phyloP scores from a whole-genome alignment of 352 stramenopile genomes.

The Aphanomyces invadans region DNA sequence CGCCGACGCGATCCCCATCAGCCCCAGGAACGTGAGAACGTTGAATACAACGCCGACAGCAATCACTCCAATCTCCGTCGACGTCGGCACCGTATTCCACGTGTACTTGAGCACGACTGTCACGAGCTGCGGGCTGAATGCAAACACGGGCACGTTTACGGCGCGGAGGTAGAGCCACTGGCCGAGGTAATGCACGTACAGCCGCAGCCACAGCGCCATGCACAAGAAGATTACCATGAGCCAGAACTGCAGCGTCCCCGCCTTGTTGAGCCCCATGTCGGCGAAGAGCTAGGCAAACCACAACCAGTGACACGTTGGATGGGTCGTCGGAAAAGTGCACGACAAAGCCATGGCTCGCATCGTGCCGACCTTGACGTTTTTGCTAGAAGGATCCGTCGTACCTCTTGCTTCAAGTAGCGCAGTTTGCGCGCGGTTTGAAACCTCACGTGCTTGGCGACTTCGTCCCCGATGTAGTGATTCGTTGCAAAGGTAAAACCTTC shows the following conservation, averaged over 20 bases:
- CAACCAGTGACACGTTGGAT: neutral
- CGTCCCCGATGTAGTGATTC: constrained; percentile 13
- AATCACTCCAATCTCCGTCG: constrained; percentile 64
- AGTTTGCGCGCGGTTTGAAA: constrained; percentile 67
- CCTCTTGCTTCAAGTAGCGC: constrained; percentile 67
- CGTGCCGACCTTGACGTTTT: neutral
- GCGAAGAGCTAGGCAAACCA: constrained; percentile 28
- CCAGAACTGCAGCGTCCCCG: constrained; percentile 74
- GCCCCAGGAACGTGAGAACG: constrained; percentile 38
- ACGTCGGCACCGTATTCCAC: constrained; percentile 46
- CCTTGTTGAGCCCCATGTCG: constrained; percentile 48
- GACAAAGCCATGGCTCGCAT: too few species aligned
- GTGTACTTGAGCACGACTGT: constrained; percentile 85
- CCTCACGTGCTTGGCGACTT: constrained; percentile 34
- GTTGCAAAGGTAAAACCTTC: constrained; percentile 23
- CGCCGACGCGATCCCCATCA: constrained; percentile 36
- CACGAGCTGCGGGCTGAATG: constrained; percentile 51
- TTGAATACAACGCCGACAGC: constrained; percentile 48
- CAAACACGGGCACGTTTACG: constrained; percentile 67
- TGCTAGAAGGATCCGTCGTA: constrained; percentile 25
- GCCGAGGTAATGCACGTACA: constrained; percentile 85
- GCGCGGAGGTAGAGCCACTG: constrained; percentile 78
- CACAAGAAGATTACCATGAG: constrained; percentile 44
- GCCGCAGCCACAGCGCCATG: constrained; percentile 74
- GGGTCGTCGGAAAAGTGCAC: too few species aligned